Evolutionary conservation across 345 rosid species (phyloP).

Genomic region (Diplotaxis tenuifolia): DNA sequence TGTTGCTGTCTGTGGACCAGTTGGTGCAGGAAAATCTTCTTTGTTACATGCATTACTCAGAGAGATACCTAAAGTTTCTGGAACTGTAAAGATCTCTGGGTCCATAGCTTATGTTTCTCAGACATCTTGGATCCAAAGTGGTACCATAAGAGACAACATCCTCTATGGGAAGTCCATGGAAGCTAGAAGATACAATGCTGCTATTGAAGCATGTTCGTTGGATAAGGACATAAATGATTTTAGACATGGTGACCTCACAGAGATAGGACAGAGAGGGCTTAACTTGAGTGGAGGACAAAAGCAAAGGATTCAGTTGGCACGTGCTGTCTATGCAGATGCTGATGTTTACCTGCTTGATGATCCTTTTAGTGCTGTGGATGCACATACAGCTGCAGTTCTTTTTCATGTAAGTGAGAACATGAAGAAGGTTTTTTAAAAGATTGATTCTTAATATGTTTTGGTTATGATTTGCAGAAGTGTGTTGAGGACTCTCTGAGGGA

Average conservation of each 20-base stretch:
- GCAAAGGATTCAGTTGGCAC: constrained; percentile 77
- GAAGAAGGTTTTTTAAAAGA: neutral
- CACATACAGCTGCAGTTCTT: constrained; percentile 68
- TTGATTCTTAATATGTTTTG: neutral
- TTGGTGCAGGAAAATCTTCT: constrained; percentile 81
- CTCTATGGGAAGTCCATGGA: constrained; percentile 67
- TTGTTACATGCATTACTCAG: constrained; percentile 60
- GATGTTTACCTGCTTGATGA: constrained; percentile 80
- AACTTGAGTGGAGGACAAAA: constrained; percentile 93
- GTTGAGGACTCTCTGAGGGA: constrained; percentile 52
- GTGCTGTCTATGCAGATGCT: constrained; percentile 72
- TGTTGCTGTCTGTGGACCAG: constrained; percentile 76
- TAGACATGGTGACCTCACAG: constrained; percentile 72
- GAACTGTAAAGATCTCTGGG: constrained; percentile 54
- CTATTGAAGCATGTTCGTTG: constrained; percentile 60
- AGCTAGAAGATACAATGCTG: constrained; percentile 47
- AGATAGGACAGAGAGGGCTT: constrained; percentile 82
- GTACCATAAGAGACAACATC: constrained; percentile 68
- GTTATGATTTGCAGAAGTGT: constrained; percentile 57
- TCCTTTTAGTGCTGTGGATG: constrained; percentile 85
- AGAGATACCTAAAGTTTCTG: constrained; percentile 68
- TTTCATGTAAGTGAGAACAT: constrained; percentile 52
- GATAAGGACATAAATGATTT: constrained; percentile 64
- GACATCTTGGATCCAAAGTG: constrained; percentile 83
- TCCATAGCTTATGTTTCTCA: constrained; percentile 75